These are phyloP conservation scores for Calonectria multiphialidica DNA, from an alignment of 2,329 filamentous ascomycete species.

Conservation along the genomic window DNA sequence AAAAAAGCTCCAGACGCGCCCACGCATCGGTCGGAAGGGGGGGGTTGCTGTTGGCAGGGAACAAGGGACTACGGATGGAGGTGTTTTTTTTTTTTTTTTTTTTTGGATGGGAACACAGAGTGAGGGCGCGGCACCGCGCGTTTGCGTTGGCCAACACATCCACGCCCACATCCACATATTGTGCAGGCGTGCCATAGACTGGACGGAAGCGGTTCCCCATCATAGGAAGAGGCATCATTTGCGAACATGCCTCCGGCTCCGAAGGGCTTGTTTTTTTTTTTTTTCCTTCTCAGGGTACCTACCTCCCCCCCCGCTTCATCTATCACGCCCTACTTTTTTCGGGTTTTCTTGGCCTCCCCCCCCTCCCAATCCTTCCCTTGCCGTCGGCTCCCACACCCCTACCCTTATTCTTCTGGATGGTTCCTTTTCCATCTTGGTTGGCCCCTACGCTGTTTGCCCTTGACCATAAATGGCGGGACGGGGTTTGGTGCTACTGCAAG, in stretches of 20 bases:
- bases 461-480: constrained; percentile 10
- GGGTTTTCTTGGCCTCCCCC: background rate
- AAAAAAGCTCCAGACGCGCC: background rate
- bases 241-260: constrained; percentile 10
- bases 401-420: background rate
- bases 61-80: constrained; percentile 5
- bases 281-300: background rate
- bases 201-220: constrained; percentile 3
- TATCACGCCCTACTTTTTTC: background rate
- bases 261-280: background rate
- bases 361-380: background rate
- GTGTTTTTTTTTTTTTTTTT: too few species aligned
- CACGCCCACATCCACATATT: constrained; percentile 9
- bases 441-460: background rate
- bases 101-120: background rate
- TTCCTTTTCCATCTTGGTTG: background rate
- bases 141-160: constrained; percentile 17
- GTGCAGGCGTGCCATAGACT: constrained; percentile 7
- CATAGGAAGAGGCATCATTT: constrained; percentile 5
- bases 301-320: background rate
- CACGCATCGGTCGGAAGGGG: background rate
- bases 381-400: constrained; percentile 3
- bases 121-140: constrained; percentile 19
- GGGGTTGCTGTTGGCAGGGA: constrained; percentile 7
- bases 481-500: background rate